These are phyloP conservation scores for Calendula officinalis DNA, from an alignment of 129 eudicot species.

Conservation along the genomic window DNA sequence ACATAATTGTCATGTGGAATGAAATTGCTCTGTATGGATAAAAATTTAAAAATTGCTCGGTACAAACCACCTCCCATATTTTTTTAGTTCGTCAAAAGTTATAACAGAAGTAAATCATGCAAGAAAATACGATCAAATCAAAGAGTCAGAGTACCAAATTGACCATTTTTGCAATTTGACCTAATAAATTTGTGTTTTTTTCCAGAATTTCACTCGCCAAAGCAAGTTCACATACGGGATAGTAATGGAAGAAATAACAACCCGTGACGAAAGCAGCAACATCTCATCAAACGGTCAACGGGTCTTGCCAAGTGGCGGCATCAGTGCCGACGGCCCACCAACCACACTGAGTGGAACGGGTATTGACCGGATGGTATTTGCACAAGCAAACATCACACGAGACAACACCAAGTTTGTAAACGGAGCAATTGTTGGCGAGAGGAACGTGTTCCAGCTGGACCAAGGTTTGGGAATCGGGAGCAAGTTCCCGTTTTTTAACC, in stretches of 20 bases:
- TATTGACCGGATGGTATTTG: conserved; percentile 78
- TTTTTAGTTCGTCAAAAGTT: no score
- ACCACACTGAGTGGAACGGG: conserved; percentile 95
- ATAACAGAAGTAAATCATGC: no score
- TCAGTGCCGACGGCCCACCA: conserved; percentile 93
- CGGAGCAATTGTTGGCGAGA: conserved; percentile 89
- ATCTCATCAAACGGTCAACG: conserved; percentile 69
- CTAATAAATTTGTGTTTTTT: background rate
- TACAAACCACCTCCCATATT: no score
- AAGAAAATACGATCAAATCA: no score
- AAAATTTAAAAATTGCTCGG: no score
- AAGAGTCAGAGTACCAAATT: no score
- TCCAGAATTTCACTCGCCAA: conserved; percentile 87
- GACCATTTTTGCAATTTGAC: background rate
- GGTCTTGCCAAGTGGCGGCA: conserved; percentile 71
- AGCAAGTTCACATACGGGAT: conserved; percentile 94
- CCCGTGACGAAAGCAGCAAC: conserved; percentile 94
- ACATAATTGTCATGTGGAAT: no score
- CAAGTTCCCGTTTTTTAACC: conserved; percentile 81
- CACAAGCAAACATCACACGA: conserved; percentile 87
- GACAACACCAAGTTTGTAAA: conserved; percentile 86
- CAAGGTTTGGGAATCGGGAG: conserved; percentile 92
- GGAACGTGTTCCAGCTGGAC: conserved; percentile 92
- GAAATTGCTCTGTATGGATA: no score
- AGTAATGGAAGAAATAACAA: conserved; percentile 88